These are phyloP conservation scores for Globomyces sp. DNA, from an alignment of 371 early-diverging fungal genomes.

Conservation along the genomic window DNA sequence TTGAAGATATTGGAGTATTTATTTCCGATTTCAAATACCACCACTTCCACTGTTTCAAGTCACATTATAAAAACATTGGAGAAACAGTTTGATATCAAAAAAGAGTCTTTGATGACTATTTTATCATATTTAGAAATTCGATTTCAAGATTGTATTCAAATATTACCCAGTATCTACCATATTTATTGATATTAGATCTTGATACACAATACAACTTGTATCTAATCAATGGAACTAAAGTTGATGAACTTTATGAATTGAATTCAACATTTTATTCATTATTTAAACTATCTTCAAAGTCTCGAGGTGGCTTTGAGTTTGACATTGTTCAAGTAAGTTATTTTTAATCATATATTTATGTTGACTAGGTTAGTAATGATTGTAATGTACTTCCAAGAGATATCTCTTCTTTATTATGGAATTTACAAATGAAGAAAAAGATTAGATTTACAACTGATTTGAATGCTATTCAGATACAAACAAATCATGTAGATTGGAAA, in stretches of 20 bases:
- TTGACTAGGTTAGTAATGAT: no score
- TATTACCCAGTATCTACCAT: slow-evolving; percentile 25
- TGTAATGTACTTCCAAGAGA: neutral
- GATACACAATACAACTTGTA: neutral
- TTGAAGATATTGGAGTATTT: slow-evolving; percentile 48
- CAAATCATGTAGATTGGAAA: neutral
- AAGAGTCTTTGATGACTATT: slow-evolving; percentile 41
- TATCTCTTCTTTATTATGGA: neutral
- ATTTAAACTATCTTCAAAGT: slow-evolving; percentile 20
- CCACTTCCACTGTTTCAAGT: slow-evolving; percentile 16
- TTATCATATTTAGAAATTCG: slow-evolving; percentile 48
- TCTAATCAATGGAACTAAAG: slow-evolving; percentile 1
- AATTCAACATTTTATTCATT: slow-evolving; percentile 10
- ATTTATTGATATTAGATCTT: neutral
- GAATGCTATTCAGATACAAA: neutral
- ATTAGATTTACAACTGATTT: neutral
- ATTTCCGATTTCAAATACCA: slow-evolving; percentile 34
- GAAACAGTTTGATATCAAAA: slow-evolving; percentile 36
- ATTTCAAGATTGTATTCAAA: slow-evolving; percentile 30
- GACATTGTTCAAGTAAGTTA: neutral
- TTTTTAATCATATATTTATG: neutral
- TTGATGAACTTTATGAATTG: slow-evolving; percentile 22
- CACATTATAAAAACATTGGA: slow-evolving; percentile 31
- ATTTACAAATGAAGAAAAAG: slow-evolving; percentile 10
- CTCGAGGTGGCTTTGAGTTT: slow-evolving; percentile 21